These are phyloP conservation scores for Volvariella volvacea DNA, from an alignment of 1,284 basidiomycete species.

Conservation along the genomic window DNA sequence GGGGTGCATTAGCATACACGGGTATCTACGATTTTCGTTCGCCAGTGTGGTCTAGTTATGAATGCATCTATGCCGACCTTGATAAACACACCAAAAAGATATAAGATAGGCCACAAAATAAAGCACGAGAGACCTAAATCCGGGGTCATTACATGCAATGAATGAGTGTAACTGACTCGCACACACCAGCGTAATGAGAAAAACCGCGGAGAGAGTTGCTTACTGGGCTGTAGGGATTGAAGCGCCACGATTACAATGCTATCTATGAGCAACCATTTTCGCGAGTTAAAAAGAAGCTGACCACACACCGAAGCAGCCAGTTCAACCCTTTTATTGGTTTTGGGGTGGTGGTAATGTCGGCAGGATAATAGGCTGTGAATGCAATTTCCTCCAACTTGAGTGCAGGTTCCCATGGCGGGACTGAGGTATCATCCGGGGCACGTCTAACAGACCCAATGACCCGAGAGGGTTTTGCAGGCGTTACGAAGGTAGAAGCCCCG, in stretches of 20 bases:
- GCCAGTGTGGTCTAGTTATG: too few relatives aligned
- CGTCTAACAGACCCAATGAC: slow-evolving; percentile 36
- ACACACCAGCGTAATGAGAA: slow-evolving; percentile 32
- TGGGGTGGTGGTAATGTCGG: slow-evolving; percentile 23
- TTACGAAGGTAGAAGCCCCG: slow-evolving; percentile 46
- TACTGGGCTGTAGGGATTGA: slow-evolving; percentile 33
- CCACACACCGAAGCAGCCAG: slow-evolving; percentile 46
- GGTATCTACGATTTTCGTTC: slow-evolving; percentile 40
- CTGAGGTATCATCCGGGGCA: slow-evolving; percentile 10
- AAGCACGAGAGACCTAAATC: slow-evolving; percentile 28
- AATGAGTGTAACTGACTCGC: background rate
- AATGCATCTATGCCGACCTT: slow-evolving; percentile 33
- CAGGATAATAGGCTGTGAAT: slow-evolving; percentile 57
- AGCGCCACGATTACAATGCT: too few relatives aligned
- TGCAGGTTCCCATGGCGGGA: slow-evolving; percentile 26
- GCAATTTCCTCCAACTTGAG: slow-evolving; percentile 48
- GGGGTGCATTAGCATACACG: slow-evolving; percentile 47
- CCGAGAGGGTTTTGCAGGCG: slow-evolving; percentile 30
- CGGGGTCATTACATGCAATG: too few relatives aligned
- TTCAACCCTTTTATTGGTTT: slow-evolving; percentile 31
- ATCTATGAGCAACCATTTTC: too few relatives aligned
- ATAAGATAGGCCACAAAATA: slow-evolving; percentile 44
- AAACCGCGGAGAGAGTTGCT: slow-evolving; percentile 37
- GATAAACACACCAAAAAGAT: slow-evolving; percentile 40
- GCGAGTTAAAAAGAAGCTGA: background rate